Percentiles rank a stretch among this genome's conserved stretches.
These are phyloP conservation scores for Teratosphaeriaceae sp. DNA, from an alignment of 2,329 filamentous ascomycete species.

Conservation along the genomic window DNA sequence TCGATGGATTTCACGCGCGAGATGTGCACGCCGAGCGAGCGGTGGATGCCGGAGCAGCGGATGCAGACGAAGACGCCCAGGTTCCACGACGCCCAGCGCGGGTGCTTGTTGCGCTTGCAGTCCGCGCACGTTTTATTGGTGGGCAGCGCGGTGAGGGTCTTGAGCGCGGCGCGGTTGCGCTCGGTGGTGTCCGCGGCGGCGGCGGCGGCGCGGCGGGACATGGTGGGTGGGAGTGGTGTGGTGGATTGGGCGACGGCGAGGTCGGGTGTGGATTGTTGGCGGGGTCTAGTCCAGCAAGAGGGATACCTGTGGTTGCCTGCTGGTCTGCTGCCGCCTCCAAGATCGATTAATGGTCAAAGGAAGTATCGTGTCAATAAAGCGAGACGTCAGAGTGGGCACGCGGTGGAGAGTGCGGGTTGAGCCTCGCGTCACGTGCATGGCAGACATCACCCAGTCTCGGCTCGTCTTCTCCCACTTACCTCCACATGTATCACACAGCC, in stretches of 20 bases:
- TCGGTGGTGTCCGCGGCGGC: conserved; percentile 81
- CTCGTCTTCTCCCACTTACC: no score
- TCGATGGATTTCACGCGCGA: conserved; percentile 97
- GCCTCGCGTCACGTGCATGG: neutral
- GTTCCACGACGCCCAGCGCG: conserved; percentile 99
- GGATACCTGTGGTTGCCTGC: no score
- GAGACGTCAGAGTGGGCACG: conserved; percentile 1
- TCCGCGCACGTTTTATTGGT: conserved; percentile 95
- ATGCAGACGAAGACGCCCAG: conserved; percentile 96
- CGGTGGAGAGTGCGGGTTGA: neutral
- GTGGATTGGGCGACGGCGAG: neutral
- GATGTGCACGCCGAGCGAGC: conserved; percentile 98
- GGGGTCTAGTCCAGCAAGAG: neutral
- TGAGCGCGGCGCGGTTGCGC: conserved; percentile 89
- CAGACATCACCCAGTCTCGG: neutral
- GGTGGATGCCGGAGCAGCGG: conserved; percentile 91
- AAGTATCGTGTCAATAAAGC: neutral
- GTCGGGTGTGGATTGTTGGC: neutral
- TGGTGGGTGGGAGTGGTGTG: no score
- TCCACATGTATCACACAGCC: no score
- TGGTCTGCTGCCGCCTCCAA: no score
- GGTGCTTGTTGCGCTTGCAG: conserved; percentile 99
- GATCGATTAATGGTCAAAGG: no score
- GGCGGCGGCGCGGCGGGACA: conserved; percentile 75
- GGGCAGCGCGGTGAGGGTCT: conserved; percentile 89